Base-by-base conservation (phyloP, 1,139 yeast genomes). In the Arxiozyma heterogenica region DNA sequence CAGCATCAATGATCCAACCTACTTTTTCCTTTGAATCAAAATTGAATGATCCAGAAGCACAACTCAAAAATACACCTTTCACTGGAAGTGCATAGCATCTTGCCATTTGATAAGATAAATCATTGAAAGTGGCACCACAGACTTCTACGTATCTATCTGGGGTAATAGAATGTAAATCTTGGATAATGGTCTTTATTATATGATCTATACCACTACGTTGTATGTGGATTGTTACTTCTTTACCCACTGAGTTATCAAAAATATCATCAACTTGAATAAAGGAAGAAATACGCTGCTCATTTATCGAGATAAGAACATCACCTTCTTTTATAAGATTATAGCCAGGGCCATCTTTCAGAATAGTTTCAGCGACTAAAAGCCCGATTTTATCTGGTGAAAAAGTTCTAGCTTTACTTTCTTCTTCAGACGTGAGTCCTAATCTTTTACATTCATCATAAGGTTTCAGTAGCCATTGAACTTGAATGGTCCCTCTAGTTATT, bases 401-500 rank as follows among this genome's bases (percentile, higher is more conserved):
- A 52, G 76, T 71, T 66, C 98, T 80, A 49, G 93, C 87, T 53
- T 70, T 70, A 42, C 80, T 75, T 67, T 90, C 96, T 8, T 87
- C 84, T 51, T 82, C 94, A 2, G 82, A 73, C 4, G 90, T 82
- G 50, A 91, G 75, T 0, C 97, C 98, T 54, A 90, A 75, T 64
- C 97, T 80, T 63, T 88, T 79, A 73, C 97, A 91, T 67, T 88
- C 95, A 64, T 91, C 96, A 64, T 80, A 91, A 1, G 98, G 96
- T 63, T 83, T 85, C 60, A 89, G 73, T 53, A 80, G 73, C 96
- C 96, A 90, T 64, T 88, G 95, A 4, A 86, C 91, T 71, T 91
- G 97, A 55, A 91, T 87, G 9, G 95, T 90, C 57, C 96, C 89
- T 66, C 89, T 75, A 1, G 94, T 82, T 46, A 91, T 82, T 0